Evolutionary conservation across 2,329 filamentous ascomycete genomes (phyloP).

Genomic region (Trichothecium roseum): DNA sequence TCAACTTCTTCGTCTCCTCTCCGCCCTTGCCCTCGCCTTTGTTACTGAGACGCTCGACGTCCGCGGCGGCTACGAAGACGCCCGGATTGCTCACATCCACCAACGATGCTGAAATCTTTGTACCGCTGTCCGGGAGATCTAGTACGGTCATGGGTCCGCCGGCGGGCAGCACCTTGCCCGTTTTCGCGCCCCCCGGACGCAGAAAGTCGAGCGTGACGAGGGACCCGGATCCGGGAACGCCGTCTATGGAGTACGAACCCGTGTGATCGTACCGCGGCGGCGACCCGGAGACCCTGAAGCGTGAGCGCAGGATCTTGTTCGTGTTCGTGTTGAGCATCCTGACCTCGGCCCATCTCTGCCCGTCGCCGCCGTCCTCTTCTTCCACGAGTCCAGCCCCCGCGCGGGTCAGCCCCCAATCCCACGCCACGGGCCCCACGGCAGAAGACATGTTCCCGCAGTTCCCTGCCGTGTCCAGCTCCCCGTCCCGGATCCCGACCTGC

Average conservation of each 20-base stretch:
- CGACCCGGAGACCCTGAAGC: constrained; percentile 35
- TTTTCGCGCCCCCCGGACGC: constrained; percentile 50
- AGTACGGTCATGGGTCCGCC: constrained; percentile 42
- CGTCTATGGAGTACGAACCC: constrained; percentile 50
- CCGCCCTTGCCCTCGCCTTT: constrained; percentile 34
- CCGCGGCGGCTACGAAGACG: constrained; percentile 49
- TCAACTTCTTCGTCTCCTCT: constrained; percentile 35
- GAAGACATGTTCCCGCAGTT: constrained; percentile 71
- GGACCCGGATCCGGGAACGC: constrained; percentile 45
- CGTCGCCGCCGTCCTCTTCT: constrained; percentile 11
- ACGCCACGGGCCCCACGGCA: constrained; percentile 46
- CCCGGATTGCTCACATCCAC: constrained; percentile 56
- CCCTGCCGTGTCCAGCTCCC: constrained; percentile 52
- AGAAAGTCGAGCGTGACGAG: constrained; percentile 48
- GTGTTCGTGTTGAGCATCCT: constrained; percentile 65
- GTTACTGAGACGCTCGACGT: no score
- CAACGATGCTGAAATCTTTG: constrained; percentile 39
- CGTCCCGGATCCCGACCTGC: constrained; percentile 53
- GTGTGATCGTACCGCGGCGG: constrained; percentile 23
- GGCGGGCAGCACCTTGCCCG: constrained; percentile 39
- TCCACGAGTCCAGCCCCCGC: constrained; percentile 3
- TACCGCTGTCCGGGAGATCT: constrained; percentile 18
- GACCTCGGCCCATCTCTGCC: constrained; percentile 32
- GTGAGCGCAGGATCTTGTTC: constrained; percentile 32
- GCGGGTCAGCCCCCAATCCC: constrained; percentile 18